Evolutionary conservation across 768 basidiomycete species (phyloP).

Genomic region (Lactarius indigo): DNA sequence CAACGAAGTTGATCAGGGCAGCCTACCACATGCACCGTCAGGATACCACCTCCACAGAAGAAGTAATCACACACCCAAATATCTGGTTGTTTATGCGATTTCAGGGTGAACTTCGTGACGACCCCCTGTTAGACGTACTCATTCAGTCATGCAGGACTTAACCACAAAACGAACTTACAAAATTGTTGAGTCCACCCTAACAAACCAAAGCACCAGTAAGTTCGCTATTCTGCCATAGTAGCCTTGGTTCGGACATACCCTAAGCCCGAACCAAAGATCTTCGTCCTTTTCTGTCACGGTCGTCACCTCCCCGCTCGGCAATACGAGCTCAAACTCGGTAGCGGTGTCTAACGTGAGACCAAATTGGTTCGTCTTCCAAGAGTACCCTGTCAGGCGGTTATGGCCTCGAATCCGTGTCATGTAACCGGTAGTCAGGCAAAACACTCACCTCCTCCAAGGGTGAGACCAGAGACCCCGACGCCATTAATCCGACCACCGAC

Average conservation of each 20-base stretch:
- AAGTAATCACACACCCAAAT: conserved; percentile 8
- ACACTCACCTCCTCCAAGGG: conserved; percentile 28
- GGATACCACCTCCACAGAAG: background rate
- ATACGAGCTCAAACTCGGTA: conserved; percentile 29
- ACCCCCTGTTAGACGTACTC: conserved; percentile 5
- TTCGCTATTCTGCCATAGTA: background rate
- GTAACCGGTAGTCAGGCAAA: background rate
- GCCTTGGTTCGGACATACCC: background rate
- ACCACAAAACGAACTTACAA: background rate
- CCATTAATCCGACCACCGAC: conserved; percentile 28
- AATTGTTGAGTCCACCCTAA: conserved; percentile 21
- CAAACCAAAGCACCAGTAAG: background rate
- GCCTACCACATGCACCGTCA: background rate
- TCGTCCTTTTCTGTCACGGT: conserved; percentile 9
- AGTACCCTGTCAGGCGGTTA: conserved; percentile 29
- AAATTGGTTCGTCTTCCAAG: conserved; percentile 34
- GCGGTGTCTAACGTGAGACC: conserved; percentile 37
- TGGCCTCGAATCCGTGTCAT: background rate
- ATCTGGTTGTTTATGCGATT: conserved; percentile 10
- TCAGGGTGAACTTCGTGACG: conserved; percentile 20
- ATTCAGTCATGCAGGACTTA: background rate
- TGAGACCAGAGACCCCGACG: conserved; percentile 28
- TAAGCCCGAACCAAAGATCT: conserved; percentile 22
- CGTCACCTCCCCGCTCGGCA: conserved; percentile 30
- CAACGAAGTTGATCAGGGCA: conserved; percentile 2